These are phyloP conservation scores for Suillus fuscotomentosus DNA, from an alignment of 768 basidiomycete genomes.

Conservation along the genomic window DNA sequence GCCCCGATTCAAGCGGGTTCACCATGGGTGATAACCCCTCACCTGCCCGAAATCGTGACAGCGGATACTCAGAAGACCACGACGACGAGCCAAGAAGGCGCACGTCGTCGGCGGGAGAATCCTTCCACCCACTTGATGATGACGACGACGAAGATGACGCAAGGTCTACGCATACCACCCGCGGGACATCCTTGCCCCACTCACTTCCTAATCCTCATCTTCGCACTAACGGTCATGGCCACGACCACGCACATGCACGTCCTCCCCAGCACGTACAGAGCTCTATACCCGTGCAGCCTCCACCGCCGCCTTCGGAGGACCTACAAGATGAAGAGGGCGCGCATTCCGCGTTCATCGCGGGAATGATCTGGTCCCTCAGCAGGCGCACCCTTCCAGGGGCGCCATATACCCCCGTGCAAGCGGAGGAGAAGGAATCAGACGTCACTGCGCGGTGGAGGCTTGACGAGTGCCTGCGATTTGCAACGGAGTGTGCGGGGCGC, in stretches of 20 bases:
- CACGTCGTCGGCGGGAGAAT: conserved; percentile 21
- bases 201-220: conserved; percentile 14
- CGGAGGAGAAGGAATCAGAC: conserved; percentile 35
- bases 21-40: not conserved
- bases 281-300: not conserved
- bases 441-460: conserved; percentile 63
- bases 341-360: conserved; percentile 82
- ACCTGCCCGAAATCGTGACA: conserved; percentile 15
- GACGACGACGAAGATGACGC: conserved; percentile 22
- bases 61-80: conserved; percentile 11
- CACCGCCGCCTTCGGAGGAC: conserved; percentile 33
- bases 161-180: conserved; percentile 16
- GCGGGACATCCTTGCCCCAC: conserved; percentile 1
- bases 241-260: not conserved
- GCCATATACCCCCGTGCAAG: conserved; percentile 61
- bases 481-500: conserved; percentile 78
- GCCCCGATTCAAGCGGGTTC: conserved; percentile 9
- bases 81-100: not conserved
- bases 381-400: conserved; percentile 68
- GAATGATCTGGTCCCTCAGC: conserved; percentile 83
- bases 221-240: not conserved
- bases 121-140: conserved; percentile 32
- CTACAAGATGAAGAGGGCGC: conserved; percentile 73
- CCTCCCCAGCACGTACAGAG: not conserved
- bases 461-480: conserved; percentile 84